A percentile compares a stretch with the other conserved stretches of the same genome.
Evolutionary conservation across 257 asterid species (phyloP).

Genomic region (Scutellaria galericulata): DNA sequence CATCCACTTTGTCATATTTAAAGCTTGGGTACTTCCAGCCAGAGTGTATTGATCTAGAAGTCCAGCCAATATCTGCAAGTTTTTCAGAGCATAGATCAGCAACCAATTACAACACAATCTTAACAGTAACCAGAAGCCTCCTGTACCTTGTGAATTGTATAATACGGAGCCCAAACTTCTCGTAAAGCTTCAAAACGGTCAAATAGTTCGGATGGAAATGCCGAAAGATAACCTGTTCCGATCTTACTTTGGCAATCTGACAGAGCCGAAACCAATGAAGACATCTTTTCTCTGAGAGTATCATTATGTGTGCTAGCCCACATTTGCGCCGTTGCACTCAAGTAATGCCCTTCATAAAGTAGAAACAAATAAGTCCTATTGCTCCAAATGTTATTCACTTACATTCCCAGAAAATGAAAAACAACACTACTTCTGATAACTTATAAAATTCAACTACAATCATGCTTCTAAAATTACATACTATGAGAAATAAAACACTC

Average conservation of each 20-base stretch:
- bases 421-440: not conserved
- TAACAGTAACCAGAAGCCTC: slow-evolving; percentile 11
- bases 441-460: slow-evolving; percentile 16
- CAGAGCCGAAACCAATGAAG: slow-evolving; percentile 58
- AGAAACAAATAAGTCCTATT: slow-evolving; percentile 5
- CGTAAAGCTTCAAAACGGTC: slow-evolving; percentile 72
- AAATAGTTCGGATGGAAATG: slow-evolving; percentile 81
- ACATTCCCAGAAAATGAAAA: not conserved
- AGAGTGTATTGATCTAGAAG: slow-evolving; percentile 82
- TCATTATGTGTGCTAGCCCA: slow-evolving; percentile 86
- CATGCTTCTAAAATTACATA: slow-evolving; percentile 21
- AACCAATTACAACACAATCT: slow-evolving; percentile 23
- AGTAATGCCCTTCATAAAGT: slow-evolving; percentile 70
- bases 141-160: slow-evolving; percentile 91
- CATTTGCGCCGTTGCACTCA: slow-evolving; percentile 89
- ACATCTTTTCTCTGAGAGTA: slow-evolving; percentile 59
- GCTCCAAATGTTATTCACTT: not conserved
- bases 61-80: slow-evolving; percentile 83
- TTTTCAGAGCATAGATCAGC: slow-evolving; percentile 16
- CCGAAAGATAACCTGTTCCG: slow-evolving; percentile 89
- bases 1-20: slow-evolving; percentile 73
- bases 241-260: slow-evolving; percentile 66
- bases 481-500: not conserved
- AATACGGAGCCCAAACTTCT: slow-evolving; percentile 97
- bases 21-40: slow-evolving; percentile 62